Conservation (phyloP, 257 asterid species). For the Echium plantagineum region DNA sequence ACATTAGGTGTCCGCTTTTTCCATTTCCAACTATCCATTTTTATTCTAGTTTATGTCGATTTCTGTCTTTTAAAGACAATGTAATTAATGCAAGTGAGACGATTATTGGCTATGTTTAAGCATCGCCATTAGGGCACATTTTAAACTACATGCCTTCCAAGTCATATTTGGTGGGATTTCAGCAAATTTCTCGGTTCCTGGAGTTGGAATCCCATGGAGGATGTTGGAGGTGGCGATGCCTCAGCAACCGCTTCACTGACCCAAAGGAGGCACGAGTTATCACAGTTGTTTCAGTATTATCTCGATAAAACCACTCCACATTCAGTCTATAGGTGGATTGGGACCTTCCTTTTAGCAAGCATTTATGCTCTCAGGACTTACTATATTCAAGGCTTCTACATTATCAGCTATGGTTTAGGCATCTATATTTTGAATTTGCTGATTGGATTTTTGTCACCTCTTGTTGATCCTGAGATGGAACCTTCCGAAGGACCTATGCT, state of each 20-base stretch:
- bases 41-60: no score
- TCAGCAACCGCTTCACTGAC: constrained; percentile 66
- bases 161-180: constrained; percentile 1
- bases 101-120: no score
- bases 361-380: constrained; percentile 68
- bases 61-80: no score
- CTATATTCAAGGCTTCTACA: constrained; percentile 80
- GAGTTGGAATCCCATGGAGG: constrained; percentile 28
- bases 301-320: constrained; percentile 92
- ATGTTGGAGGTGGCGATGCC: constrained; percentile 55
- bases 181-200: constrained; percentile 16
- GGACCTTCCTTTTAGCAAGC: constrained; percentile 38
- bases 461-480: constrained; percentile 87
- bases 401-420: constrained; percentile 78
- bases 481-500: neutral
- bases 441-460: constrained; percentile 92
- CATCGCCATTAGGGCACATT: no score
- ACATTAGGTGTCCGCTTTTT: no score
- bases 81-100: no score
- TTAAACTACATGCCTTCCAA: no score
- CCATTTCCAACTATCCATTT: no score
- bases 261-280: constrained; percentile 58
- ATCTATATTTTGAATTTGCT: constrained; percentile 83
- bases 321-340: constrained; percentile 72
- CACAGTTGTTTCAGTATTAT: constrained; percentile 67